phyloP scores from a whole-genome alignment of 352 stramenopile species.

The Phytophthora crassamura region DNA sequence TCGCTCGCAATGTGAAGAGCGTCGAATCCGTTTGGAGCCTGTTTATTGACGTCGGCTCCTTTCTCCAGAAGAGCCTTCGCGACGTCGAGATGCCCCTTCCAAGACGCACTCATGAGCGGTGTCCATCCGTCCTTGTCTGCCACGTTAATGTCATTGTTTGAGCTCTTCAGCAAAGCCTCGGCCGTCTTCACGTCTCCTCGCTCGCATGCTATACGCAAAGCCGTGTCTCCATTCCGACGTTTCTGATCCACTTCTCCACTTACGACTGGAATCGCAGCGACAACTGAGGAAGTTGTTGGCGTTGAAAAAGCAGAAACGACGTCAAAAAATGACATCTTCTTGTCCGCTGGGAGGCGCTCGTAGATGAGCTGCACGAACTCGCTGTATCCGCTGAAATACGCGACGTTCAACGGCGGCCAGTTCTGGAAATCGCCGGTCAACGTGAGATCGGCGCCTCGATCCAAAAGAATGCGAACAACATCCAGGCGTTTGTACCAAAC shows the following conservation, averaged over 20 bases:
- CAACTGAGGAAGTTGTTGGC: not conserved
- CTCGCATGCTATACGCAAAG: conserved; percentile 25
- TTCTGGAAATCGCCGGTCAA: conserved; percentile 28
- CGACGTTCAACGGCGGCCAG: conserved; percentile 18
- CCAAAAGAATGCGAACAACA: conserved; percentile 27
- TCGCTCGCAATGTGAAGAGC: conserved; percentile 8
- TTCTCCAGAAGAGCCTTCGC: conserved; percentile 9
- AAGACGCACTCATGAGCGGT: conserved; percentile 1
- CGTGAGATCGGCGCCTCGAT: conserved; percentile 22
- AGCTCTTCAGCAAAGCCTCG: conserved; percentile 13
- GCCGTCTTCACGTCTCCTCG: conserved; percentile 15
- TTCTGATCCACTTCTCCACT: conserved; percentile 21
- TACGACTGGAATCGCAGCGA: too few species aligned
- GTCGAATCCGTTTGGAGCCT: not conserved
- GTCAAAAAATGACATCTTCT: not conserved
- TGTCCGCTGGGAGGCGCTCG: conserved; percentile 4
- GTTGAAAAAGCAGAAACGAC: not conserved
- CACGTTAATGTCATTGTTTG: conserved; percentile 23
- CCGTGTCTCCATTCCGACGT: conserved; percentile 25
- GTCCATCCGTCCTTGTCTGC: not conserved
- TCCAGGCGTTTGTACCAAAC: conserved; percentile 18
- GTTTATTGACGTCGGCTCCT: conserved; percentile 1
- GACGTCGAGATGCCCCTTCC: conserved; percentile 4
- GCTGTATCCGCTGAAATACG: conserved; percentile 29
- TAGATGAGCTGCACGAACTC: conserved; percentile 31